These are phyloP conservation scores for Cutaneotrichosporon mucoides DNA, from an alignment of 1,284 basidiomycete genomes.

Conservation along the genomic window DNA sequence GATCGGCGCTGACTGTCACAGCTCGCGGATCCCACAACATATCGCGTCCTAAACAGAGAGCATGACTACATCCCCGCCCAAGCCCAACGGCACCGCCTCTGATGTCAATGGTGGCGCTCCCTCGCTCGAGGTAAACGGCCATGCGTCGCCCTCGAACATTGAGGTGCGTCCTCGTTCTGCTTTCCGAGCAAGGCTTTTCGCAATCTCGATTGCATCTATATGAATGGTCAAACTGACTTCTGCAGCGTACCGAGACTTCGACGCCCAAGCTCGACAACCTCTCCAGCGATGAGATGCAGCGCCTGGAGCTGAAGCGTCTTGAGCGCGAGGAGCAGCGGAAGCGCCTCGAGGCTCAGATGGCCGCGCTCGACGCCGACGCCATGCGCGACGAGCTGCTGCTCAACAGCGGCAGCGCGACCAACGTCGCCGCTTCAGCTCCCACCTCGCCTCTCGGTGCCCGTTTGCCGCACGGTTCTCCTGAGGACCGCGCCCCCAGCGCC, in stretches of 20 bases:
- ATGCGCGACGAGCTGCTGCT: constrained; percentile 63
- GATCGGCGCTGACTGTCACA: background rate
- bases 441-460: constrained; percentile 33
- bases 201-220: background rate
- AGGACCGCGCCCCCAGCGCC: constrained; percentile 16
- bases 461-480: constrained; percentile 3
- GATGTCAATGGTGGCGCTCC: constrained; percentile 22
- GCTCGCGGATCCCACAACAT: constrained; percentile 18
- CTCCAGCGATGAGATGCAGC: constrained; percentile 52
- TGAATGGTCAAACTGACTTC: background rate
- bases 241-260: background rate
- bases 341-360: constrained; percentile 91
- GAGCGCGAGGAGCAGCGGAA: constrained; percentile 79
- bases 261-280: constrained; percentile 12
- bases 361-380: constrained; percentile 83
- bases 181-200: background rate
- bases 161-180: constrained; percentile 29
- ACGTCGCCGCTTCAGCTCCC: constrained; percentile 37
- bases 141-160: constrained; percentile 27
- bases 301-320: constrained; percentile 80
- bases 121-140: constrained; percentile 31
- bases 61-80: constrained; percentile 34
- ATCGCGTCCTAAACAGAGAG: constrained; percentile 11
- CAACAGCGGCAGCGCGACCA: constrained; percentile 33
- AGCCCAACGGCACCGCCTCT: constrained; percentile 27